These are phyloP conservation scores for Hymenoscyphus occultus DNA, from an alignment of 2,329 filamentous ascomycete genomes.

Conservation along the genomic window DNA sequence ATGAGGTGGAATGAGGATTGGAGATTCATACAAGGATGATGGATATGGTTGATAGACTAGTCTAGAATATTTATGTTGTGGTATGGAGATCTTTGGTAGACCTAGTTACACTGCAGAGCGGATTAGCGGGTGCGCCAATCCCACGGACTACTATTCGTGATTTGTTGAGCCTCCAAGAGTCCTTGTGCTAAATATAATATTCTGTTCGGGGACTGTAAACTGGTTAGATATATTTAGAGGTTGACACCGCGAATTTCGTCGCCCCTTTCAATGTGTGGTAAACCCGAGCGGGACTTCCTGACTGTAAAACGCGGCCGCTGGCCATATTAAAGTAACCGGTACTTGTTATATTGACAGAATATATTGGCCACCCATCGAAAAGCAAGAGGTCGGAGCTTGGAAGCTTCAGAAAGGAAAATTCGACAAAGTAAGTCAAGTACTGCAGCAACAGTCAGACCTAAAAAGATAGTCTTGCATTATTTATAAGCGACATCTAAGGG, in stretches of 20 bases:
- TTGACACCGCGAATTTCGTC: neutral
- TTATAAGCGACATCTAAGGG: conserved; percentile 14
- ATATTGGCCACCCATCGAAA: too few relatives aligned
- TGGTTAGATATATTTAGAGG: neutral
- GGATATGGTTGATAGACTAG: neutral
- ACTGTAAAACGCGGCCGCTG: too few relatives aligned
- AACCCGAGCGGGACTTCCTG: too few relatives aligned
- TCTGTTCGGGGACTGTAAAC: neutral
- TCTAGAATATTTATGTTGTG: conserved; percentile 1
- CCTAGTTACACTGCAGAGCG: neutral
- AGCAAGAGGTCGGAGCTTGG: too few relatives aligned
- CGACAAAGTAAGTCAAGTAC: neutral
- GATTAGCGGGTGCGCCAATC: neutral
- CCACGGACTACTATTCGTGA: neutral
- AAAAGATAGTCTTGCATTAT: conserved; percentile 5
- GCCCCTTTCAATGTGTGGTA: too few relatives aligned
- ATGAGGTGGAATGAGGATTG: neutral
- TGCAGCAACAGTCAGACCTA: neutral
- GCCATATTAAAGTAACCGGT: too few relatives aligned
- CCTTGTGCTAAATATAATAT: conserved; percentile 4
- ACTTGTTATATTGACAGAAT: too few relatives aligned
- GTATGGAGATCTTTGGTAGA: conserved; percentile 4
- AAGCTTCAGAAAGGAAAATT: neutral
- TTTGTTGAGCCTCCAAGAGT: neutral
- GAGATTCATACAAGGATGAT: neutral